Evolutionary conservation across 768 basidiomycete genomes (phyloP), one percentile per base, ranked within the genome.

Genomic region (Pleurotus platypus): DNA sequence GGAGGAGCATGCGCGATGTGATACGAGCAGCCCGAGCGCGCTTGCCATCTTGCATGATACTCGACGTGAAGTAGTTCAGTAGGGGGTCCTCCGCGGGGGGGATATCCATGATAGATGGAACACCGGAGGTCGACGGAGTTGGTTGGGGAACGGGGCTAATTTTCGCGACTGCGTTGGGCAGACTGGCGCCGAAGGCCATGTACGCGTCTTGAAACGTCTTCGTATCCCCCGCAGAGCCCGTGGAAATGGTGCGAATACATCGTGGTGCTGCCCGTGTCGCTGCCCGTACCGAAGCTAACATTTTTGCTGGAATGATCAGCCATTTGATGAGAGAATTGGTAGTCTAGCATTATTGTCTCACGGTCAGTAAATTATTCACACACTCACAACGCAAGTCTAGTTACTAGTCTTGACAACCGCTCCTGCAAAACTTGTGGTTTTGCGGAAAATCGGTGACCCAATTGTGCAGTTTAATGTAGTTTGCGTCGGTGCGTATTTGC

Each of bases 11-110:
- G n/a, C 75, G 69, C 2, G 85, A 79, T 45, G 85, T 78, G 42
- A 74, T 73, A 30, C 77, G 78, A 0, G 82, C 71, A 0, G 89
- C 87, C 18, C 77, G 75, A 7, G 88, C 77, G 57, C 86, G 81
- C 56, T 84, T 77, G 30, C 92, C 92, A 66, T 87, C 71, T 38
- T 66, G 66, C 75, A 86, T 86, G 47, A 92, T 72, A 55, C 74
- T 69, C 15, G 82, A 83, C 2, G 89, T 75, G 51, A 93, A 67
- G 63, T 86, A 85, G 58, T 82, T 75, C 4, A 92, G 82, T 2
- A 92, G 75, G 1, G 91, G 92, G 67, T 92, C 89, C 51, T 83
- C 78, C 1, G 79, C 76, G n/a, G 89, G 89, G 2, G 90, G 89
- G 16, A 92, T 81, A 62, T 85, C 77, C 61, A 79, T 75, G 55